A percentile compares a stretch with the other conserved stretches of the same genome.
These are phyloP conservation scores for Phaffia rhodozyma DNA, from an alignment of 1,284 basidiomycete species.

Conservation along the genomic window DNA sequence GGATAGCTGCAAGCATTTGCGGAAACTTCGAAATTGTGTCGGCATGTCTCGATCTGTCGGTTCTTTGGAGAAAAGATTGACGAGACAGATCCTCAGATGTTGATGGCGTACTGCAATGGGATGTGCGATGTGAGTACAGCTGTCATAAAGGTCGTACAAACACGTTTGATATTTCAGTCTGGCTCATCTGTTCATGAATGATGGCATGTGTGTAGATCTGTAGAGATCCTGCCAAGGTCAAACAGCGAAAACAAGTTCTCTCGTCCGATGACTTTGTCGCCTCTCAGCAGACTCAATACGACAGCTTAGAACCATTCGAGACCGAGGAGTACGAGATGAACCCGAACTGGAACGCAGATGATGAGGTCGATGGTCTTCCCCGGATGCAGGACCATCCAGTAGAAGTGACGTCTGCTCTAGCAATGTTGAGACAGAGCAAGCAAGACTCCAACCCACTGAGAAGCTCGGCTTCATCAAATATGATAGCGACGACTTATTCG, in stretches of 20 bases:
- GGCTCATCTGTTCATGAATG: not conserved
- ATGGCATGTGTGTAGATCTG: slow-evolving; percentile 44
- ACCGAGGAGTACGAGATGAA: not conserved
- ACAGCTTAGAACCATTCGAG: slow-evolving; percentile 15
- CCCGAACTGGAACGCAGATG: not conserved
- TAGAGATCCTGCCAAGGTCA: slow-evolving; percentile 56
- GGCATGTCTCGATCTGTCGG: slow-evolving; percentile 65
- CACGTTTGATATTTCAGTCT: not conserved
- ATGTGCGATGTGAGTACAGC: slow-evolving; percentile 66
- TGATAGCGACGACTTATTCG: not conserved
- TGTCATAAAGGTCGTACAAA: not conserved
- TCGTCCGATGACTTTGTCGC: slow-evolving; percentile 41
- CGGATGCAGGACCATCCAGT: not conserved
- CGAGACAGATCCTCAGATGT: slow-evolving; percentile 38
- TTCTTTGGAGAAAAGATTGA: slow-evolving; percentile 71
- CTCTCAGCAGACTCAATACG: slow-evolving; percentile 27
- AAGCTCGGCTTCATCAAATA: not conserved
- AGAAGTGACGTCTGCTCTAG: not conserved
- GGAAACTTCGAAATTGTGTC: slow-evolving; percentile 51
- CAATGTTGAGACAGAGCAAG: not conserved
- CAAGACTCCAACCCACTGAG: not conserved
- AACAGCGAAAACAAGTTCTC: slow-evolving; percentile 41
- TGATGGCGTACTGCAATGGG: slow-evolving; percentile 51
- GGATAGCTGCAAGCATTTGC: slow-evolving; percentile 42
- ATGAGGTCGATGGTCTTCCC: not conserved